Evolutionary conservation across 75 land plant genomes (phyloP).

Genomic region (Larix kaempferi): DNA sequence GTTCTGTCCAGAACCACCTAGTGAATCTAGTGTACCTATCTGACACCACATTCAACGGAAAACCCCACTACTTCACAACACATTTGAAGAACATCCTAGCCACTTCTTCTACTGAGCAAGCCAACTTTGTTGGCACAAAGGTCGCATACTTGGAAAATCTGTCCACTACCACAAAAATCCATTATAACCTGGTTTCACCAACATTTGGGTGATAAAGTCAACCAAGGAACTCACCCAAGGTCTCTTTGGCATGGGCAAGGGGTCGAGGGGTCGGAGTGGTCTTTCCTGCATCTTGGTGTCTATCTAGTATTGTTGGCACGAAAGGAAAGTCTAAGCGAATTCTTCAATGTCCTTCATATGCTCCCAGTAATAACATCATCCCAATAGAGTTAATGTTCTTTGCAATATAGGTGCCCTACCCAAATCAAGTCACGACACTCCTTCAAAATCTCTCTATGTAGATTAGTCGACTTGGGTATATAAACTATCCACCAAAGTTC

Average conservation of each 20-base stretch:
- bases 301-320: no score
- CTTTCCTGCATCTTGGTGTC: background rate
- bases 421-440: background rate
- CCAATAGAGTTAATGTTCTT: background rate
- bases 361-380: background rate
- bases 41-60: background rate
- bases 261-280: background rate
- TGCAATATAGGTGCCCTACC: background rate
- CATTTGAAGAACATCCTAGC: background rate
- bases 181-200: background rate
- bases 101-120: background rate
- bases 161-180: background rate
- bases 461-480: no score
- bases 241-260: background rate
- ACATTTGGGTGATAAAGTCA: background rate
- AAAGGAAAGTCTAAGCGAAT: background rate
- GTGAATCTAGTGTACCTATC: background rate
- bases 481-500: no score
- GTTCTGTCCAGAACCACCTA: background rate
- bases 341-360: background rate
- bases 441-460: background rate
- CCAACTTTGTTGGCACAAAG: background rate
- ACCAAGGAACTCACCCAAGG: background rate
- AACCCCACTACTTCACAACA: background rate
- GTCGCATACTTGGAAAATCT: background rate